phyloP scores from a whole-genome alignment of 441 rosid genomes.

The Syzygium malaccense region DNA sequence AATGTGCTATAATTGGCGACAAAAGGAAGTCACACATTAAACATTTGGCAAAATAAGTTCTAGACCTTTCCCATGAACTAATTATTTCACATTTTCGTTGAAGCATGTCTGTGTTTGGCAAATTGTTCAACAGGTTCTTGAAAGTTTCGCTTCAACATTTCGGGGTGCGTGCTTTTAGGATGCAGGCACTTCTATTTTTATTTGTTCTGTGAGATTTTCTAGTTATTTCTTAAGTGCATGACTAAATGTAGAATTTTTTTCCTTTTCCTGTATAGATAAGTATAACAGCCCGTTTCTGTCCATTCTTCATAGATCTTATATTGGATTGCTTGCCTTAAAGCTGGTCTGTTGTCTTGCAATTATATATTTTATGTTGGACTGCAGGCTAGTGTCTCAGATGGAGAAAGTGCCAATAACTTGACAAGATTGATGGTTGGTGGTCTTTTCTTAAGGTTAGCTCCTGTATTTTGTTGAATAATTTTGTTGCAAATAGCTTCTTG shows the following conservation, averaged over 20 bases:
- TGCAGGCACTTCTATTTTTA: neutral
- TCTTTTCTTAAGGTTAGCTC: constrained; percentile 66
- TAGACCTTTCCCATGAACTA: neutral
- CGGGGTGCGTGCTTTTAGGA: neutral
- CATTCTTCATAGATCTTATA: neutral
- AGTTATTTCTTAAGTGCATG: neutral
- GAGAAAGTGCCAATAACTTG: constrained; percentile 68
- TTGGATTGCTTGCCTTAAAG: neutral
- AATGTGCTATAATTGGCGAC: neutral
- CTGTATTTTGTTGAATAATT: neutral
- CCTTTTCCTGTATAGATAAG: neutral
- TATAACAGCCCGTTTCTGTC: neutral
- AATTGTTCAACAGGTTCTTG: neutral
- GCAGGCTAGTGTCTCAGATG: constrained; percentile 94
- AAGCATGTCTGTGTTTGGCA: neutral
- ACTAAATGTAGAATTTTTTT: neutral
- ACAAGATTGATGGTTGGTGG: constrained; percentile 78
- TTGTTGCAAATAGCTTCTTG: neutral
- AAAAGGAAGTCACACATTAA: neutral
- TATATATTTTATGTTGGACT: constrained; percentile 14
- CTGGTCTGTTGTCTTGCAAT: neutral
- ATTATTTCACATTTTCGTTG: neutral
- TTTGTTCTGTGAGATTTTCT: neutral
- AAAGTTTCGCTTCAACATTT: neutral
- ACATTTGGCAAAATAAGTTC: neutral